These are phyloP conservation scores for Daldinia vernicosa DNA, from an alignment of 495 filamentous ascomycete species.

Conservation along the genomic window DNA sequence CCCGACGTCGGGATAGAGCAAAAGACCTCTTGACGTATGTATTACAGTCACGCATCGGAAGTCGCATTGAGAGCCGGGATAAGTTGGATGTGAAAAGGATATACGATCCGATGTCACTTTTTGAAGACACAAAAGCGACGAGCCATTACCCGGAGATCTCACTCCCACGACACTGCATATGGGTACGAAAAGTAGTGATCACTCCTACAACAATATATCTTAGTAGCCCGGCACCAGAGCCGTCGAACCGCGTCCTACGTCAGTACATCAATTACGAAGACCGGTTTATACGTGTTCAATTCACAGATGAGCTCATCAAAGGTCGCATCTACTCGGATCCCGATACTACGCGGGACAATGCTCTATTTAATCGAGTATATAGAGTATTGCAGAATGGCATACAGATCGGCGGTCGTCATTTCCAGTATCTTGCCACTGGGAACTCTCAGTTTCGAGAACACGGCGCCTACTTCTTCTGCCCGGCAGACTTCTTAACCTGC, in stretches of 20 bases:
- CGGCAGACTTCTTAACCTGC: constrained; percentile 66
- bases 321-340: constrained; percentile 58
- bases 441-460: constrained; percentile 96
- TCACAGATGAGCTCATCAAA: constrained; percentile 77
- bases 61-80: constrained; percentile 24
- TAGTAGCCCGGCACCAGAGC: constrained; percentile 79
- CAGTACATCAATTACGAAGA: constrained; percentile 73
- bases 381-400: constrained; percentile 81
- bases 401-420: constrained; percentile 78
- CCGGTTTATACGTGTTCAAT: constrained; percentile 89
- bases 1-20: constrained; percentile 45
- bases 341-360: constrained; percentile 65
- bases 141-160: constrained; percentile 60
- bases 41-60: constrained; percentile 41
- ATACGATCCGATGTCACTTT: constrained; percentile 79
- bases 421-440: constrained; percentile 91
- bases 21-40: constrained; percentile 53
- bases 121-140: constrained; percentile 59
- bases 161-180: constrained; percentile 76
- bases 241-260: constrained; percentile 86
- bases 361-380: constrained; percentile 77
- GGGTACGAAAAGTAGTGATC: constrained; percentile 76
- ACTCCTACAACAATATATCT: constrained; percentile 87
- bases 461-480: constrained; percentile 89
- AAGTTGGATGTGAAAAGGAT: constrained; percentile 63